phyloP scores from a whole-genome alignment of 306 rosid species.

The Psophocarpus tetragonolobus region DNA sequence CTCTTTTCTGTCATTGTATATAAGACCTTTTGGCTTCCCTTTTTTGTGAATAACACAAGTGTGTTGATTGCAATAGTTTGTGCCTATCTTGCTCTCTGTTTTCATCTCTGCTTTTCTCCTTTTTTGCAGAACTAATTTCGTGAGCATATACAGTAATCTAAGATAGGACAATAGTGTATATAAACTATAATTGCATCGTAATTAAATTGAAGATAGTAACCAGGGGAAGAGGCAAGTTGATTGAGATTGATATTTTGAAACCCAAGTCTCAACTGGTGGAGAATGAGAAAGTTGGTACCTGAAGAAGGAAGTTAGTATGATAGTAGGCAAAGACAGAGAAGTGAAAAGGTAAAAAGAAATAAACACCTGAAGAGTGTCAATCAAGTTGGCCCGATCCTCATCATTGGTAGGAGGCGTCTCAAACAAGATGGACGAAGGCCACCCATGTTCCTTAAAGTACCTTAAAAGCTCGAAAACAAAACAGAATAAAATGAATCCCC shows the following conservation, averaged over 20 bases:
- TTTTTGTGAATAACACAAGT: no score
- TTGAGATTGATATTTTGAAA: not conserved
- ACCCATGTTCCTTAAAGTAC: constrained; percentile 88
- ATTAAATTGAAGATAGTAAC: not conserved
- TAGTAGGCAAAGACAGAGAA: not conserved
- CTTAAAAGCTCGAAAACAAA: constrained; percentile 40
- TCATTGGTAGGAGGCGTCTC: constrained; percentile 70
- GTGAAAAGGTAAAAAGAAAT: not conserved
- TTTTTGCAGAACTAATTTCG: no score
- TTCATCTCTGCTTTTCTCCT: no score
- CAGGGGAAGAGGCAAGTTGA: not conserved
- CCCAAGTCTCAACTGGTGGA: not conserved
- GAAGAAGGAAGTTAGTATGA: not conserved
- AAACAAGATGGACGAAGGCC: constrained; percentile 83
- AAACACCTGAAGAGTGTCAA: constrained; percentile 79
- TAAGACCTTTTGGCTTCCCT: no score
- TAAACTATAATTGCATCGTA: not conserved
- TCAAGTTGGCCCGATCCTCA: constrained; percentile 68
- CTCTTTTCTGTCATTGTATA: no score
- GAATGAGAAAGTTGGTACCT: not conserved
- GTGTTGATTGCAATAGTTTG: no score
- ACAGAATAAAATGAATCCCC: not conserved
- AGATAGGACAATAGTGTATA: no score
- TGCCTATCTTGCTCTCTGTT: no score
- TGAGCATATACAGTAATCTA: no score